Conservation (phyloP, 2,329 filamentous ascomycete species). For the Diplodia scrobiculata region DNA sequence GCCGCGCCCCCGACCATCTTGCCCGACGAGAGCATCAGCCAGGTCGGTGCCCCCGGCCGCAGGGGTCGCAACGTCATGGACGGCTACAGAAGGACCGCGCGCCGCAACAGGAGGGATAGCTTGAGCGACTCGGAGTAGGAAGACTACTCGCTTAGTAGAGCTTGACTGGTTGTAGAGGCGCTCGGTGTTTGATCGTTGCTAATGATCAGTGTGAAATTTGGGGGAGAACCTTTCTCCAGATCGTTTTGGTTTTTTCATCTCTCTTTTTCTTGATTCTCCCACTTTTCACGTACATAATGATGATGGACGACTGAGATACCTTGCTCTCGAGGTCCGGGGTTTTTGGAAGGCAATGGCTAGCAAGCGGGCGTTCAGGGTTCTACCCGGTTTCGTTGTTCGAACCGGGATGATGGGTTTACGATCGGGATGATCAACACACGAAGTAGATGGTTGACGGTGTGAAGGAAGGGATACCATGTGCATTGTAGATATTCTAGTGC, state of each 20-base stretch:
- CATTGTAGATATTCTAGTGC: neutral
- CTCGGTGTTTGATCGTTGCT: no score
- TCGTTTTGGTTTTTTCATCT: neutral
- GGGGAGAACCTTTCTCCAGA: neutral
- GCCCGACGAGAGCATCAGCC: constrained; percentile 45
- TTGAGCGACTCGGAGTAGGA: constrained; percentile 49
- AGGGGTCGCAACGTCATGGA: constrained; percentile 48
- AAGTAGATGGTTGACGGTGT: neutral
- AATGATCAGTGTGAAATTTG: no score
- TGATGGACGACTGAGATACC: neutral
- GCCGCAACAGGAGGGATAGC: constrained; percentile 53
- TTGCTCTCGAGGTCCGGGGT: neutral
- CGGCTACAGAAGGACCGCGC: constrained; percentile 47
- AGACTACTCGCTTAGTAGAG: neutral
- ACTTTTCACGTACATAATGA: constrained; percentile 3
- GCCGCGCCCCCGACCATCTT: constrained; percentile 39
- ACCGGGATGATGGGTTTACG: neutral
- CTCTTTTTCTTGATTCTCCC: neutral
- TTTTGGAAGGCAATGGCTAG: neutral
- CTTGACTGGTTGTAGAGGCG: no score
- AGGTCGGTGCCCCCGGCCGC: constrained; percentile 42
- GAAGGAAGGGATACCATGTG: neutral
- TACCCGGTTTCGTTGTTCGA: neutral
- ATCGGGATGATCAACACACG: neutral
- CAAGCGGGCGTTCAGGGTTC: constrained; percentile 14